Base-by-base conservation (phyloP, 208 protist species). In the Leishmania tarentolae region DNA sequence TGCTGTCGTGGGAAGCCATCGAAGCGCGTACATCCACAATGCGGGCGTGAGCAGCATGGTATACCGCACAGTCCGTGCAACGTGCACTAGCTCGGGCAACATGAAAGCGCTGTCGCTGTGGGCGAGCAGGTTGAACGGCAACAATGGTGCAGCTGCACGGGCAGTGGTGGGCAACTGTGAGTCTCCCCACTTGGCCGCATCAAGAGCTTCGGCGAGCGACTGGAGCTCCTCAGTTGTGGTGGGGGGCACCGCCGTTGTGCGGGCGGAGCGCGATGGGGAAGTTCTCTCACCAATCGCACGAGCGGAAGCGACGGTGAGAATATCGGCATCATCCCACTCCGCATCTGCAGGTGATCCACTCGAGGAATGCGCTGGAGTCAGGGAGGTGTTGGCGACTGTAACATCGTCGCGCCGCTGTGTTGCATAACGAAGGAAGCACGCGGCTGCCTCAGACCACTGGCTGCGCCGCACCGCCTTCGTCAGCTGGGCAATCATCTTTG, bases 11-110 rank as follows among this genome's bases (percentile, higher is more conserved):
- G 90, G 88, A 37, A 96, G 85, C 86, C 83, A 92, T 63, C 63
- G 56, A 65, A 96, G 76, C n/a, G 92, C 90, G 15, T 83, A 69
- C 65, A 70, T 74, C 90, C 92, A 93, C 70, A 79, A 66, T 17
- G 19, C 40, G 0, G 84, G 68, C 0, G 76, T 88, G 68, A 85
- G 86, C 61, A 93, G 73, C 85, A 93, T 86, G 52, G 91, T 86
- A 84, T 93, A 93, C 47, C 90, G 90, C 31, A 88, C 86, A 7
- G 87, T 87, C 47, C 92, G 89, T 9, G 84, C 88, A 24, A 96
- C 75, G 56, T 88, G 81, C 0, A 84, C 78, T 24, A 96, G 76
- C 57, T 89, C 85, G 0, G 75, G 37, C 1, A 91, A 88, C 42
- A 96, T 74, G 28, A 46, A 59, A 21, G 59, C 52, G 4, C 72